These are phyloP conservation scores for Physcomitrellopsis africana DNA, from an alignment of 225 moss, liverwort and hornwort species.

Conservation along the genomic window DNA sequence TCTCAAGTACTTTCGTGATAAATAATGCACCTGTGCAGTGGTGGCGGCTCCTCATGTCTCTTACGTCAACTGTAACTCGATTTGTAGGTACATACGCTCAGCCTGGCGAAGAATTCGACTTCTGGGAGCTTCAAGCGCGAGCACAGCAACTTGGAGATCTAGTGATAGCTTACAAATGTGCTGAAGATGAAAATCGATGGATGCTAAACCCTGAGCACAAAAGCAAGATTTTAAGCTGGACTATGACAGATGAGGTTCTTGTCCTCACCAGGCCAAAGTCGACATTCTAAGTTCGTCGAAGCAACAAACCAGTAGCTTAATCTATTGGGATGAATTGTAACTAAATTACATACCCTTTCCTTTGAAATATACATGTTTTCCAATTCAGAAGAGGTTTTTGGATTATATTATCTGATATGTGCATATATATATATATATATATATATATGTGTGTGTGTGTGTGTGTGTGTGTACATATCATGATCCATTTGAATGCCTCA, in stretches of 20 bases:
- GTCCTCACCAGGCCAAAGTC: conserved; percentile 46
- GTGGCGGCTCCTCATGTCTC: neutral
- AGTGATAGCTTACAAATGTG: conserved; percentile 47
- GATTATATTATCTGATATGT: too few relatives aligned
- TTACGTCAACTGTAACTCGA: conserved; percentile 4
- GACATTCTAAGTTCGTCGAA: conserved; percentile 29
- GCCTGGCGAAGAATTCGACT: conserved; percentile 49
- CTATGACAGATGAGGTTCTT: conserved; percentile 43
- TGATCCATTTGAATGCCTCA: too few relatives aligned
- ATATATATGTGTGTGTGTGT: too few relatives aligned
- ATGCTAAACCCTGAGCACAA: conserved; percentile 47
- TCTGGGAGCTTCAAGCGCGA: conserved; percentile 58
- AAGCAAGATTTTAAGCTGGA: conserved; percentile 45
- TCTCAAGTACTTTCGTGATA: neutral
- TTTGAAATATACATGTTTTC: neutral
- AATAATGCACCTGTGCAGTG: neutral
- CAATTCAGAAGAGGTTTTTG: neutral
- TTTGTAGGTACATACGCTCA: conserved; percentile 45
- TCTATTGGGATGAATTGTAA: neutral
- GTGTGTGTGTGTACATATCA: too few relatives aligned
- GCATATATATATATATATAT: too few relatives aligned
- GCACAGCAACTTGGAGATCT: conserved; percentile 54
- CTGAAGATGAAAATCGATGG: conserved; percentile 27
- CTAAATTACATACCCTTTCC: neutral
- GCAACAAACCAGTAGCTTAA: neutral